Evolutionary conservation across 1,139 yeast genomes (phyloP), one percentile per base, ranked within the genome.

Genomic region (Geotrichum bryndzae): DNA sequence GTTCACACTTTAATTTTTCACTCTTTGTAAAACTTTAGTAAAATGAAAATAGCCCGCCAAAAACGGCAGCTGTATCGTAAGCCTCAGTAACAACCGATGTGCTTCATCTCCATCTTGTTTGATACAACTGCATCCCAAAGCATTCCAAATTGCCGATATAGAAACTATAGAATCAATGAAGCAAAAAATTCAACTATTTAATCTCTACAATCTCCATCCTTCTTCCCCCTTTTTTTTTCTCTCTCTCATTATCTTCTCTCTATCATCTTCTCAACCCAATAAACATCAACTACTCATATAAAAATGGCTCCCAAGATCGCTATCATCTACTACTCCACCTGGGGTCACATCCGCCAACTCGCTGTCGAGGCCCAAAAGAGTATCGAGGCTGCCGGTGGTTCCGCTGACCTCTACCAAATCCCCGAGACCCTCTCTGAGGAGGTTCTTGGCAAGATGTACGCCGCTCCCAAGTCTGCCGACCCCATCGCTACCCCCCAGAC

Each of bases 311-410:
- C 76, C 53, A 81, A 79, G 68, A 74, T 82, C 61, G 85, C 85
- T 63, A 86, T 89, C 70, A 81, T 89, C 73, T 83, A 84, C 73
- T 89, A 89, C 82, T 82, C 95, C 58, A 75, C 85, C 71, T 88
- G 87, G 80, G 90, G 89, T 71, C 96, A 88, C 78, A 76, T 86
- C 67, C 84, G 84, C 68, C 76, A 79, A 58, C 68, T 86, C 66
- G 92, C 94, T 63, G 82, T 85, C 77, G 81, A 85, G 65, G 85
- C 83, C 71, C 83, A 85, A 77, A 78, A 77, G 65, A 95, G 95
- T 72, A 77, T 87, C 62, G 86, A 82, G 70, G 78, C 83, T 54
- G 84, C 90, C 59, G 95, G 94, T 71, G 86, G 87, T 68, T 68
- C 72, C 4, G 90, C 89, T 63, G 84, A 81, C 66, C 73, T 86